Percentiles rank a stretch among this genome's conserved stretches.
These are phyloP conservation scores for Kluyveromyces dobzhanskii DNA, from an alignment of 805 yeast genomes.

Conservation along the genomic window DNA sequence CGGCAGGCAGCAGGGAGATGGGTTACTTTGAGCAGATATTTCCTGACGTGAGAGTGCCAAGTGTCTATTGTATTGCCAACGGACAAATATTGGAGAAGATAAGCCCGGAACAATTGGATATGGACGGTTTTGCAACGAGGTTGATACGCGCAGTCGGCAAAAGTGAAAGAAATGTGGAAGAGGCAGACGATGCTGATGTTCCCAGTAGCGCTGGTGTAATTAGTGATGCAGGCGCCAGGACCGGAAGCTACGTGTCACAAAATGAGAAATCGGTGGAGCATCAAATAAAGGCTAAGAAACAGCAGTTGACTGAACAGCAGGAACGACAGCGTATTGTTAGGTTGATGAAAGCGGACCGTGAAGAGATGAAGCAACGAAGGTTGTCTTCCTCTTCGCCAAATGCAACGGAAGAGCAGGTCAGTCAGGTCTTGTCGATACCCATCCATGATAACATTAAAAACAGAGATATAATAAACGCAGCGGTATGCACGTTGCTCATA, in stretches of 20 bases:
- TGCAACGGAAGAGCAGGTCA: neutral
- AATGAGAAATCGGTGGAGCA: constrained; percentile 1
- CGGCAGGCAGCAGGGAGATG: constrained; percentile 36
- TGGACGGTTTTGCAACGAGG: constrained; percentile 4
- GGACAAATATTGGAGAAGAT: constrained; percentile 35
- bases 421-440: neutral
- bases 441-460: constrained; percentile 25
- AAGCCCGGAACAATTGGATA: constrained; percentile 2
- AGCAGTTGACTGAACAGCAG: constrained; percentile 28
- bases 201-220: neutral
- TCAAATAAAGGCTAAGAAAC: neutral
- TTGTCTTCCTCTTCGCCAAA: constrained; percentile 12
- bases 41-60: constrained; percentile 43
- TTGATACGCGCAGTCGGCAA: neutral
- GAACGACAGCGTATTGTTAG: constrained; percentile 51
- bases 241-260: neutral
- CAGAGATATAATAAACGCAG: constrained; percentile 15
- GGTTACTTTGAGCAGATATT: constrained; percentile 47
- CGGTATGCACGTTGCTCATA: constrained; percentile 41
- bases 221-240: neutral
- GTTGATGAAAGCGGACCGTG: constrained; percentile 44
- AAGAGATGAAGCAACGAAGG: constrained; percentile 31
- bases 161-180: neutral
- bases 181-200: neutral
- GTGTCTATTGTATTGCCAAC: constrained; percentile 44